Percentiles rank a stretch among this genome's conserved stretches.
Evolutionary conservation across 2,329 filamentous ascomycete species (phyloP).

Genomic region (Basipetospora chlamydospora): DNA sequence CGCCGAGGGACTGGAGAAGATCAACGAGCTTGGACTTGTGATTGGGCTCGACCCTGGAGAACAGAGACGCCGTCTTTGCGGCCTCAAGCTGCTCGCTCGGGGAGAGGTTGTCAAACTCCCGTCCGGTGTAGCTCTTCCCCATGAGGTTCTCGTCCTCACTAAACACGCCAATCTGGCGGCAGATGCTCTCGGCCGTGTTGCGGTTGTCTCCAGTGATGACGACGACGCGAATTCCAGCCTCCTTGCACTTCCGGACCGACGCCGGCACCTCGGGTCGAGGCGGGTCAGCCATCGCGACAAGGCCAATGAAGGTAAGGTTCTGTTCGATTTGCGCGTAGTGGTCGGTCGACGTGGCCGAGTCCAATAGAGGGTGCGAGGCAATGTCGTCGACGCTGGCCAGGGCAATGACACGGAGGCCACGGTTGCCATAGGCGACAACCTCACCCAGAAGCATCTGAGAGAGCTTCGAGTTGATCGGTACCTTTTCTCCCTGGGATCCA

Average conservation of each 20-base stretch:
- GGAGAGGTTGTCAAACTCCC: slow-evolving; percentile 80
- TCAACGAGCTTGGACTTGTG: slow-evolving; percentile 99
- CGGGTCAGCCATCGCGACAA: slow-evolving; percentile 93
- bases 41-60: slow-evolving; percentile 86
- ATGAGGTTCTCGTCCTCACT: slow-evolving; percentile 63
- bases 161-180: slow-evolving; percentile 92
- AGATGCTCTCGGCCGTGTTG: slow-evolving; percentile 95
- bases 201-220: slow-evolving; percentile 98
- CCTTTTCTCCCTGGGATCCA: slow-evolving; percentile 64
- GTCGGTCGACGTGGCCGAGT: slow-evolving; percentile 63
- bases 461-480: slow-evolving; percentile 56
- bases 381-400: slow-evolving; percentile 74
- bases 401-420: slow-evolving; percentile 86
- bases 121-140: slow-evolving; percentile 89
- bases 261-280: slow-evolving; percentile 79
- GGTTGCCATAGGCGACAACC: slow-evolving; percentile 79
- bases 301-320: slow-evolving; percentile 82
- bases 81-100: slow-evolving; percentile 69
- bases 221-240: slow-evolving; percentile 89
- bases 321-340: slow-evolving; percentile 84
- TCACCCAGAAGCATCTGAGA: slow-evolving; percentile 59
- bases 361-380: slow-evolving; percentile 51
- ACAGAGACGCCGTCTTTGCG: slow-evolving; percentile 73
- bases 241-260: slow-evolving; percentile 78
- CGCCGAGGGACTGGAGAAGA: slow-evolving; percentile 77